phyloP scores from a whole-genome alignment of 306 rosid species.

The Arachis hypogaea region DNA sequence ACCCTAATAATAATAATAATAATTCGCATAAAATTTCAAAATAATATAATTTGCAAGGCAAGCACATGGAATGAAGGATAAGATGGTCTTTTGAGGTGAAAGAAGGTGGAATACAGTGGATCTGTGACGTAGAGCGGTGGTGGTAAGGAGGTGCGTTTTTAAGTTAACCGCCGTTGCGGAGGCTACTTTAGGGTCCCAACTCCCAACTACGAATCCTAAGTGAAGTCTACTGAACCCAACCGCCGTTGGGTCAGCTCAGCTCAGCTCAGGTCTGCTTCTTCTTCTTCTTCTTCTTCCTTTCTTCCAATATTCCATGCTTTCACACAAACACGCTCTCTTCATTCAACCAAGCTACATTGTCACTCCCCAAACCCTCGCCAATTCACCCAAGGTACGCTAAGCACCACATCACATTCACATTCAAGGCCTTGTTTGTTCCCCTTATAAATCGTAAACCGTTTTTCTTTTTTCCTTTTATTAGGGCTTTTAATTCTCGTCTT shows the following conservation, averaged over 20 bases:
- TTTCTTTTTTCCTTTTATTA: not conserved
- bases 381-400: slow-evolving; percentile 24
- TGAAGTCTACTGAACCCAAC: no score
- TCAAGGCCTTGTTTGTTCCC: not conserved
- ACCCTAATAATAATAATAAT: no score
- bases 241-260: no score
- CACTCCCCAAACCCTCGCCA: slow-evolving; percentile 34
- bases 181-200: not conserved
- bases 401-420: not conserved
- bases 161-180: slow-evolving; percentile 25
- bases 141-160: slow-evolving; percentile 8
- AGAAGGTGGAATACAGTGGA: not conserved
- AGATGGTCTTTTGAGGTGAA: slow-evolving; percentile 27
- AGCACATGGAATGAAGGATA: not conserved
- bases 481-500: slow-evolving; percentile 32
- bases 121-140: not conserved
- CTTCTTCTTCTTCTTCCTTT: not conserved
- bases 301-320: not conserved
- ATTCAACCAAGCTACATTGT: slow-evolving; percentile 19
- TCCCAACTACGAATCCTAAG: no score
- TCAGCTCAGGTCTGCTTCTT: no score
- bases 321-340: not conserved
- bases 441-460: not conserved
- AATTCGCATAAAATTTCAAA: no score
- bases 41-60: no score